A percentile compares a stretch with the other conserved stretches of the same genome.
Evolutionary conservation across 2,329 filamentous ascomycete species (phyloP).

Genomic region (Sphaceloma murrayae): DNA sequence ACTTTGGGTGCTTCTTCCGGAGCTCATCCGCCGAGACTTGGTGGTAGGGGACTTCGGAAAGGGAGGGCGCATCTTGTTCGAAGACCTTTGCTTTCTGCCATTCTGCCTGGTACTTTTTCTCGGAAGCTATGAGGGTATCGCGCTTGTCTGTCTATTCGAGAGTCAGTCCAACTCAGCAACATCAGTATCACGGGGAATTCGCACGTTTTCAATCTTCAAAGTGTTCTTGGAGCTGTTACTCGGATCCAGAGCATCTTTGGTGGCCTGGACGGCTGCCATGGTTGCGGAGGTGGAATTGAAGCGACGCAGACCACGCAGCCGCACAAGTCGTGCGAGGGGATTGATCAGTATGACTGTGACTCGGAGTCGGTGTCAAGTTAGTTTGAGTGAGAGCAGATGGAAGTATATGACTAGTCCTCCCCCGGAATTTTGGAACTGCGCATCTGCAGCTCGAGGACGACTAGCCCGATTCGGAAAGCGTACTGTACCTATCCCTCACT

Average conservation of each 20-base stretch:
- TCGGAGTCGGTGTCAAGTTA: too few relatives aligned
- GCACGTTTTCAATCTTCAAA: constrained; percentile 54
- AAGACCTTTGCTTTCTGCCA: constrained; percentile 74
- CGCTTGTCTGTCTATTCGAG: constrained; percentile 66
- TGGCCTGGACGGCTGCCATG: constrained; percentile 43
- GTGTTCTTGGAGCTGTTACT: constrained; percentile 49
- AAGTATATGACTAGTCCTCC: not conserved
- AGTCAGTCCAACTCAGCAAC: constrained; percentile 26
- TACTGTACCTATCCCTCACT: too few relatives aligned
- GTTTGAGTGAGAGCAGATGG: not conserved
- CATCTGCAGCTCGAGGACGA: not conserved
- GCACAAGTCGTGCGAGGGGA: constrained; percentile 20
- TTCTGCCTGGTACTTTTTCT: constrained; percentile 86
- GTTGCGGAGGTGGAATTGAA: constrained; percentile 21
- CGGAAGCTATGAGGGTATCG: constrained; percentile 68
- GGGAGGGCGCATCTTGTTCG: constrained; percentile 73
- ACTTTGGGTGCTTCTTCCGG: constrained; percentile 76
- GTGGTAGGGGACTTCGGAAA: constrained; percentile 64
- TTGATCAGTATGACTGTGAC: constrained; percentile 12
- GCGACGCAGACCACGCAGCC: constrained; percentile 27
- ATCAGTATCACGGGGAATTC: constrained; percentile 23
- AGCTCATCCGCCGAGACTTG: constrained; percentile 65
- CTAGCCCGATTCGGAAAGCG: too few relatives aligned
- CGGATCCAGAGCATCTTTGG: constrained; percentile 47
- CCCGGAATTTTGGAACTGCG: not conserved